phyloP scores from a whole-genome alignment of 148 eudicot species.

The Rhododendron kiyosumense region DNA sequence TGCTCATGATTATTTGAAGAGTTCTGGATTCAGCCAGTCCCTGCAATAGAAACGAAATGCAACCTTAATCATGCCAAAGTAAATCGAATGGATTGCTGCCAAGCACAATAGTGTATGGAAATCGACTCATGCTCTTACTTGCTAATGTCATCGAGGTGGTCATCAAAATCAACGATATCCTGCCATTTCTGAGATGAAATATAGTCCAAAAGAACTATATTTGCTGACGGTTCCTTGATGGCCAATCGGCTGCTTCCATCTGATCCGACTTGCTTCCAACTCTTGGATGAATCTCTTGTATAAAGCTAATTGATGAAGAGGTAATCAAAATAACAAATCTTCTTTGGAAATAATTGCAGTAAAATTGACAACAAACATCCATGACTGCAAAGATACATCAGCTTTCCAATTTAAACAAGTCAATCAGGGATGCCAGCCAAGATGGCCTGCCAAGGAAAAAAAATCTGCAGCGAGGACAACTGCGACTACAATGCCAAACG shows the following conservation, averaged over 20 bases:
- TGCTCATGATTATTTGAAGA: conserved; percentile 35
- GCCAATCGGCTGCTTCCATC: conserved; percentile 50
- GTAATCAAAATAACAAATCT: background rate
- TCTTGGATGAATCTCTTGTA: conserved; percentile 63
- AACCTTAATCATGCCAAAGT: background rate
- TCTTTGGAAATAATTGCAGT: background rate
- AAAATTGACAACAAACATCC: background rate
- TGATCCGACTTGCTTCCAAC: conserved; percentile 56
- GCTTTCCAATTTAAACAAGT: background rate
- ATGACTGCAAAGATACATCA: background rate
- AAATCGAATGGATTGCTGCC: background rate
- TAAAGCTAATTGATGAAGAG: conserved; percentile 43
- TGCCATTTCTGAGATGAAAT: conserved; percentile 66
- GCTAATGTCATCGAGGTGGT: conserved; percentile 89
- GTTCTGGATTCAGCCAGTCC: conserved; percentile 75
- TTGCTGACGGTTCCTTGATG: conserved; percentile 72
- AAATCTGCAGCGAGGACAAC: background rate
- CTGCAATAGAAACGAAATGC: conserved; percentile 30
- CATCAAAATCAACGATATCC: conserved; percentile 75
- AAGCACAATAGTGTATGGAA: background rate
- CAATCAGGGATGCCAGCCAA: background rate
- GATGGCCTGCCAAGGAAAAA: background rate
- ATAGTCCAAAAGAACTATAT: conserved; percentile 63
- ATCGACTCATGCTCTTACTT: conserved; percentile 40
- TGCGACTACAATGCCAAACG: background rate